Conservation (phyloP, 768 basidiomycete genomes). For the Auriscalpium microsporum region DNA sequence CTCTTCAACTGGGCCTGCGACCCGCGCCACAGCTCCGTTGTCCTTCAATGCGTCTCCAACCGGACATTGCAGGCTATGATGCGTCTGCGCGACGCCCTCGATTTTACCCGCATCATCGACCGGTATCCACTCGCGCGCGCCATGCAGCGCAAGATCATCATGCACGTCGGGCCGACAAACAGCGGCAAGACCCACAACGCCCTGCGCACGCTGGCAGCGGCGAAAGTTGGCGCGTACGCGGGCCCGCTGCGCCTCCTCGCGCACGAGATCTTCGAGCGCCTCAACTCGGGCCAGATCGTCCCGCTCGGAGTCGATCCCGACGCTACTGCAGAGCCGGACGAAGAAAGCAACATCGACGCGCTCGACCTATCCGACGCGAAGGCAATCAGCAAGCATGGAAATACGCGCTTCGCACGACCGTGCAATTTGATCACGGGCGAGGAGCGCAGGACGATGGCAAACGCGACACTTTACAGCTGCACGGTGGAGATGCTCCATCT, state of each 20-base stretch:
- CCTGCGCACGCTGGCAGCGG: conserved; percentile 75
- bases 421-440: conserved; percentile 94
- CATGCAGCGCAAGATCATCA: conserved; percentile 68
- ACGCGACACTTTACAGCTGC: conserved; percentile 59
- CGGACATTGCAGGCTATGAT: conserved; percentile 21
- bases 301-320: conserved; percentile 47
- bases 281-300: conserved; percentile 85
- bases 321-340: conserved; percentile 24
- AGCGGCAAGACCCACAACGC: conserved; percentile 96
- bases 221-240: conserved; percentile 71
- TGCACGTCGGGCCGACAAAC: conserved; percentile 98
- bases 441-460: conserved; percentile 64
- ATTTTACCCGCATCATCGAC: conserved; percentile 37
- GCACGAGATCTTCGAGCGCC: conserved; percentile 86
- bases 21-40: conserved; percentile 9
- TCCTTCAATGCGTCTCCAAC: conserved; percentile 4
- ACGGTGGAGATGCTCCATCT: conserved; percentile 87
- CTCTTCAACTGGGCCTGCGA: conserved; percentile 51
- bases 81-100: conserved; percentile 25
- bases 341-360: conserved; percentile 28
- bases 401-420: conserved; percentile 40
- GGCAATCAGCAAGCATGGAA: conserved; percentile 26
- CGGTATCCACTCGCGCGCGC: conserved; percentile 43
- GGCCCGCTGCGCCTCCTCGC: conserved; percentile 90
- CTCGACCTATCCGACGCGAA: conserved; percentile 10